Conservation (phyloP, 2,329 filamentous ascomycete genomes). For the Pyrenochaeta sp. region DNA sequence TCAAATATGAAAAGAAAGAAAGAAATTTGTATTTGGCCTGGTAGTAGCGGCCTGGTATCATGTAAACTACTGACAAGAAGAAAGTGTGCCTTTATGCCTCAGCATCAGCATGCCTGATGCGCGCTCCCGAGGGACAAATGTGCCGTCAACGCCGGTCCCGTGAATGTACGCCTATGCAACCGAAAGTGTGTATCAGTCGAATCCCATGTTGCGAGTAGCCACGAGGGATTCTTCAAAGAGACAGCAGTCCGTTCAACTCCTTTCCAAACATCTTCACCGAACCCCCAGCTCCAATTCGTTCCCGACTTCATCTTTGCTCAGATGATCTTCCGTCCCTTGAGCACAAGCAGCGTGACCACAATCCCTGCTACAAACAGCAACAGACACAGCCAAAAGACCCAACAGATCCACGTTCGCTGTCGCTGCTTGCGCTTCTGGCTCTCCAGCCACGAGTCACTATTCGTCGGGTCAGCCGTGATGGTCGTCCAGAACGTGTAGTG, state of each 20-base stretch:
- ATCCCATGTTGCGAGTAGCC: too few species aligned
- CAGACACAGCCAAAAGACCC: conserved; percentile 56
- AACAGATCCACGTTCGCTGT: conserved; percentile 58
- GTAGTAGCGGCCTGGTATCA: conserved; percentile 3
- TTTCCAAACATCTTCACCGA: background rate
- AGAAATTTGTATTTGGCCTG: conserved; percentile 1
- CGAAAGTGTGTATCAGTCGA: too few species aligned
- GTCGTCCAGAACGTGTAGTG: conserved; percentile 44
- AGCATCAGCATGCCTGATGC: background rate
- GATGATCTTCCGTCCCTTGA: conserved; percentile 42
- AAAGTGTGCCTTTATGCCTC: background rate
- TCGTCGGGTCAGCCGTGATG: conserved; percentile 34
- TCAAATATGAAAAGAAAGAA: background rate
- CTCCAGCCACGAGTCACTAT: conserved; percentile 63
- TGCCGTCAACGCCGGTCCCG: too few species aligned
- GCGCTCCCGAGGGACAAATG: background rate
- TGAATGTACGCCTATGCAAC: too few species aligned
- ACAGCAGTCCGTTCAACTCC: too few species aligned
- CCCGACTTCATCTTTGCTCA: conserved; percentile 9
- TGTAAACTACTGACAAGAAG: background rate
- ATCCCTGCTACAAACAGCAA: conserved; percentile 55
- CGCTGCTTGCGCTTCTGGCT: conserved; percentile 57
- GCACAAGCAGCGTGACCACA: conserved; percentile 56
- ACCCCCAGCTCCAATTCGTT: background rate
- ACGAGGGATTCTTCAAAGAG: too few species aligned